Conservation (phyloP, 2,329 filamentous ascomycete genomes). For the Fusarium tupiense region DNA sequence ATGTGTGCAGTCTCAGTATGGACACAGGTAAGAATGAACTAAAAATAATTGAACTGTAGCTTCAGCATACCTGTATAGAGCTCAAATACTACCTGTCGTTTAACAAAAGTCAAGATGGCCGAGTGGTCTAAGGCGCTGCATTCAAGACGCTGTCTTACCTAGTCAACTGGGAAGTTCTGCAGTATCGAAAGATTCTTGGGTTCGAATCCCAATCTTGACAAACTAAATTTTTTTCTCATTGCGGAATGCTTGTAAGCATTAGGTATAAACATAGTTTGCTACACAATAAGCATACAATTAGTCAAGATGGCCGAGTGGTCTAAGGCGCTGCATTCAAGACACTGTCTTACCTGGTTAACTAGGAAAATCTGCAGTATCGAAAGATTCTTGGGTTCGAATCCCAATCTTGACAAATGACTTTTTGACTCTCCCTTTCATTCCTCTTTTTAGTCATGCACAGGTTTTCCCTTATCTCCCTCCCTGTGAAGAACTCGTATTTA, state of each 20-base stretch:
- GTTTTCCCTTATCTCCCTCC: neutral
- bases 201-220: constrained; percentile 16
- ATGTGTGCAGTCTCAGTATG: too few relatives aligned
- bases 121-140: constrained; percentile 9
- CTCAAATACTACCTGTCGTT: too few relatives aligned
- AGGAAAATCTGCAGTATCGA: neutral
- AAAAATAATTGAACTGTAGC: too few relatives aligned
- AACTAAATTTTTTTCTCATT: too few relatives aligned
- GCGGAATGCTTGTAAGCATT: too few relatives aligned
- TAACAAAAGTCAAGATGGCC: neutral
- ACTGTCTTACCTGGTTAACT: neutral
- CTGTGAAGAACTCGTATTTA: too few relatives aligned
- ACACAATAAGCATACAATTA: fast-evolving
- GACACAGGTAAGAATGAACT: too few relatives aligned
- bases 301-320: constrained; percentile 3
- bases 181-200: constrained; percentile 15
- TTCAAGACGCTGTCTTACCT: neutral
- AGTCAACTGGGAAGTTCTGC: fast-evolving
- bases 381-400: constrained; percentile 19
- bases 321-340: constrained; percentile 3
- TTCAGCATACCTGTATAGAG: too few relatives aligned
- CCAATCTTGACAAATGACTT: neutral
- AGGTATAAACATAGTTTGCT: too few relatives aligned
- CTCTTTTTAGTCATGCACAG: fast-evolving
- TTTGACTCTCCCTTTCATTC: fast-evolving